Evolutionary conservation across 2,329 filamentous ascomycete species (phyloP), one percentile per base, ranked within the genome.

Genomic region (Rutstroemia sp.): DNA sequence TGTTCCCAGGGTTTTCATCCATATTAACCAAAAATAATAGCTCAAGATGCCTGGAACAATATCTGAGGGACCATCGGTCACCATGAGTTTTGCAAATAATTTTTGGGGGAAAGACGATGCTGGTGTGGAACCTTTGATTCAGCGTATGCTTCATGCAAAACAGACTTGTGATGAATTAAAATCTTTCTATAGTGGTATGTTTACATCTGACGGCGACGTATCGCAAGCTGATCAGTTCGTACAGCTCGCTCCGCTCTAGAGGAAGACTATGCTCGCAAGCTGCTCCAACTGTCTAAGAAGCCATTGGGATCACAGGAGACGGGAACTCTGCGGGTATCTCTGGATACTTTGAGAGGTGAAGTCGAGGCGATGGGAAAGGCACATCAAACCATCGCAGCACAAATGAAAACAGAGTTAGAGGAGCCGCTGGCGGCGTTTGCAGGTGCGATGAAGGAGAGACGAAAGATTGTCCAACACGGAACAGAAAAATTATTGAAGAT

Each of bases 81-180:
- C 69, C 34, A 60, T 73, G 60, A 73, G 70, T 61, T 73, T 99
- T 76, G 92, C 94, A 68, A 99, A 99, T 76, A 99, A 99, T 72
- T 99, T 99, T 73, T 99, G 94, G 94, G 94, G 94, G 62, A 97
- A 95, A 78, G 92, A 97, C 72, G 94, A 99, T 78, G 94, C 92
- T 51, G 95, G 94, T 70, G 92, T 99, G 68, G 80, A 80, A 47
- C 95, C 94, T 57, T 82, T 99, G 68, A 80, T 99, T 30, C 89
- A 92, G 71, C 92, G 94, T 68, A 95, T 99, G 90, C 87, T 90
- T 69, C 87, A 86, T 72, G 90, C 94, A 49, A 99, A 99, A 77
- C 84, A 88, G 67, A 96, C 94, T 25, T 92, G 87, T 70, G 95
- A 99, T 73, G 94, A 99, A 74, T 73, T 99, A 51, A 92, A 89